Evolutionary conservation across 495 filamentous ascomycete genomes (phyloP).

Genomic region (Aspergillus olivimuriae): DNA sequence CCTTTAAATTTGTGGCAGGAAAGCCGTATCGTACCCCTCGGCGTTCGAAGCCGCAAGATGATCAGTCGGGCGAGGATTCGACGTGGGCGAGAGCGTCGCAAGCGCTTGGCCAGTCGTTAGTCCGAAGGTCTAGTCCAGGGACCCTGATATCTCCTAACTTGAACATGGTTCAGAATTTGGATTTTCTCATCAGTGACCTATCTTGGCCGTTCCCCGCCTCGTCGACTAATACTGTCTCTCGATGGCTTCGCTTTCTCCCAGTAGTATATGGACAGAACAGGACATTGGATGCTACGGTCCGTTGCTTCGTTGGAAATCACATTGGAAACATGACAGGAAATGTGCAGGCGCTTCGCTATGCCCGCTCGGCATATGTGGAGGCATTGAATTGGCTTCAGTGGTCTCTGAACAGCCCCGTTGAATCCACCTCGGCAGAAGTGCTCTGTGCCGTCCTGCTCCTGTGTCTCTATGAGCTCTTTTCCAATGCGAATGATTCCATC

Average conservation of each 20-base stretch:
- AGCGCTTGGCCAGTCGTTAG: conserved; percentile 1
- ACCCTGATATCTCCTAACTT: conserved; percentile 8
- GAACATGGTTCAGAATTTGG: conserved; percentile 22
- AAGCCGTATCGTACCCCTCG: conserved; percentile 26
- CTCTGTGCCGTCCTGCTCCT: conserved; percentile 28
- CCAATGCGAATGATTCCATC: conserved; percentile 23
- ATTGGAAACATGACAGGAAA: conserved; percentile 19
- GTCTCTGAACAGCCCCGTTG: conserved; percentile 16
- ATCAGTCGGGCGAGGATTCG: too few relatives aligned
- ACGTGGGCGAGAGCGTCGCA: background rate
- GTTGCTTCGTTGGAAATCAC: conserved; percentile 27
- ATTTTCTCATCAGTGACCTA: conserved; percentile 20
- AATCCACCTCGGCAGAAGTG: conserved; percentile 24
- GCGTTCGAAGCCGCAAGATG: conserved; percentile 3
- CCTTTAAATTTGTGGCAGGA: conserved; percentile 28
- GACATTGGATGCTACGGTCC: conserved; percentile 25
- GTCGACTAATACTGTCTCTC: conserved; percentile 14
- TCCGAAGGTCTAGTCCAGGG: background rate
- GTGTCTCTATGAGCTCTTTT: conserved; percentile 33
- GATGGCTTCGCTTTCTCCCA: conserved; percentile 27
- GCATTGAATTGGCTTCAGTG: conserved; percentile 21
- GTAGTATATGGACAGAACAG: conserved; percentile 24
- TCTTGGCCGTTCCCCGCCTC: conserved; percentile 12
- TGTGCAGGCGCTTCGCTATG: conserved; percentile 22
- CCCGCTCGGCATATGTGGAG: conserved; percentile 24